Evolutionary conservation across 306 rosid species (phyloP).

Genomic region (Alnus rubra): DNA sequence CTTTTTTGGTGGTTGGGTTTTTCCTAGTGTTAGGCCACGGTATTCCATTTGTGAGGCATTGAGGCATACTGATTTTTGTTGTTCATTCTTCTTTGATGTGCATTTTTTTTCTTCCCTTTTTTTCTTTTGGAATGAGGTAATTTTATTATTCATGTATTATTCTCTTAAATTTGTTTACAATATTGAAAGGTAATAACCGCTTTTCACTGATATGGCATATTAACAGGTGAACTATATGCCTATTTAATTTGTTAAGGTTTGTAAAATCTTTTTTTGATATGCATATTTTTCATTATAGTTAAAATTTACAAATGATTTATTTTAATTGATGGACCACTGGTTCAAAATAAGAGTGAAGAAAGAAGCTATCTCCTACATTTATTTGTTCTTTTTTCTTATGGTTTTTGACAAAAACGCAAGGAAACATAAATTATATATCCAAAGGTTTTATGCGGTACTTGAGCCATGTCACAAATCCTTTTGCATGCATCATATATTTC

Average conservation of each 20-base stretch:
- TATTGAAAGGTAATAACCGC: not conserved
- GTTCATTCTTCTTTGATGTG: not conserved
- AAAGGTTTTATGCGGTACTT: no score
- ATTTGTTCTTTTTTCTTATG: not conserved
- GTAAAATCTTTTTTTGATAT: not conserved
- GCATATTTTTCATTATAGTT: not conserved
- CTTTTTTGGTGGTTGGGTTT: not conserved
- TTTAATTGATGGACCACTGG: not conserved
- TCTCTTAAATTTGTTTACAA: no score
- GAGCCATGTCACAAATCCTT: no score
- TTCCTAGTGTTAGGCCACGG: not conserved
- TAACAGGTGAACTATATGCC: not conserved
- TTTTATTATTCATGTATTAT: constrained; percentile 1
- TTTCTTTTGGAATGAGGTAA: not conserved
- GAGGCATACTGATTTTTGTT: not conserved
- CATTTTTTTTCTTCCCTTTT: not conserved
- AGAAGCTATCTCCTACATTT: not conserved
- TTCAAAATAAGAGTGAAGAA: not conserved
- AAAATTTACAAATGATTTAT: not conserved
- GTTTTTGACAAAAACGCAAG: no score
- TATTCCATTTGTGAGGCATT: not conserved
- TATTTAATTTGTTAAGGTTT: not conserved
- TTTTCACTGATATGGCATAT: no score
- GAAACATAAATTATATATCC: not conserved
- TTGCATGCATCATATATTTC: not conserved